phyloP scores from a whole-genome alignment of 768 basidiomycete genomes.

The Galerina marginata region DNA sequence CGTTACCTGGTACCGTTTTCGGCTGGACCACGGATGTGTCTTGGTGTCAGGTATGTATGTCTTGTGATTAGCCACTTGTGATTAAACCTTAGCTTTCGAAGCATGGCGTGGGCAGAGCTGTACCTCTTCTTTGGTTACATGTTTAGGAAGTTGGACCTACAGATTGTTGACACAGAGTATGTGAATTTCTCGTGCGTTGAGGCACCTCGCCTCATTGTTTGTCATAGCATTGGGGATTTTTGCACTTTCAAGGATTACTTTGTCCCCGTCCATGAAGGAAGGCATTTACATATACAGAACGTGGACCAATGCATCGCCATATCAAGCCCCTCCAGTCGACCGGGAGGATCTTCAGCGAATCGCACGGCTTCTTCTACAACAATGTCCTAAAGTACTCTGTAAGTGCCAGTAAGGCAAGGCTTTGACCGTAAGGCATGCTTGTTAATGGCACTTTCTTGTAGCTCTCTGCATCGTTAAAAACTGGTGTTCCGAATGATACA shows the following conservation, averaged over 20 bases:
- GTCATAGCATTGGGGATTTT: constrained; percentile 33
- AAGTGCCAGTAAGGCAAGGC: no score
- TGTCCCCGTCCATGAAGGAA: constrained; percentile 37
- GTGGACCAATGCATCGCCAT: background rate
- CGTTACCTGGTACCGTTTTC: constrained; percentile 48
- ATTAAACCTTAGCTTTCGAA: constrained; percentile 18
- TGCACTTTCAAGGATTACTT: constrained; percentile 40
- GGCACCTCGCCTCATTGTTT: background rate
- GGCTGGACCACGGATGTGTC: constrained; percentile 48
- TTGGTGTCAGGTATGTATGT: constrained; percentile 46
- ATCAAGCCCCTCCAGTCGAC: no score
- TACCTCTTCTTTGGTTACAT: constrained; percentile 45
- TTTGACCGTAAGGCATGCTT: constrained; percentile 57
- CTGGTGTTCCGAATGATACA: constrained; percentile 47
- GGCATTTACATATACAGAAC: constrained; percentile 21
- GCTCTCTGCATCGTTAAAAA: no score
- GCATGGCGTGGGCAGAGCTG: constrained; percentile 49
- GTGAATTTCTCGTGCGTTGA: background rate
- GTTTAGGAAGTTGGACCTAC: constrained; percentile 44
- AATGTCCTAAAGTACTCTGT: no score
- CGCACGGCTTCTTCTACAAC: no score
- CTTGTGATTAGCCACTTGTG: background rate
- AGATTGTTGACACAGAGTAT: constrained; percentile 37
- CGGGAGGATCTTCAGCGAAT: no score
- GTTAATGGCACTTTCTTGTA: constrained; percentile 46